Evolutionary conservation across 352 stramenopile genomes (phyloP).

Genomic region (Pythium rishiriense): DNA sequence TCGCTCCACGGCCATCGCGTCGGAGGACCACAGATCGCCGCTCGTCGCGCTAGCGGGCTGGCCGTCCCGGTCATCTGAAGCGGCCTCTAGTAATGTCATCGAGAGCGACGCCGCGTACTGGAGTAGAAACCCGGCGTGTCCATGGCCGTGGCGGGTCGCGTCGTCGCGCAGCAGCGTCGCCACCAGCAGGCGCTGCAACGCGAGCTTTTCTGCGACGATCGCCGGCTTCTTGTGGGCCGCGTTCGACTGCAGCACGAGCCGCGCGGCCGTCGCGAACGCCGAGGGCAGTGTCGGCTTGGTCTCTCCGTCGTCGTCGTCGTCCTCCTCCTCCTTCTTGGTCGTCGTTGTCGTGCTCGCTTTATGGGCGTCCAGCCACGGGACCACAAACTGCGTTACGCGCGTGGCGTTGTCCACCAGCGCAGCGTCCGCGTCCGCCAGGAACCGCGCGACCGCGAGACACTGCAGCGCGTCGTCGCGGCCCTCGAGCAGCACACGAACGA

Average conservation of each 20-base stretch:
- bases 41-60: no score
- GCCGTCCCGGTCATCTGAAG: neutral
- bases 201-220: constrained; percentile 29
- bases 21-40: neutral
- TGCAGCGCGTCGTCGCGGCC: constrained; percentile 7
- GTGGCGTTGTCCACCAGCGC: constrained; percentile 32
- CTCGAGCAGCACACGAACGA: constrained; percentile 29
- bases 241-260: constrained; percentile 43
- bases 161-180: constrained; percentile 17
- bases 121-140: constrained; percentile 45
- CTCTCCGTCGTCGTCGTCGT: constrained; percentile 2
- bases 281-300: constrained; percentile 6
- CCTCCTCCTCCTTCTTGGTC: neutral
- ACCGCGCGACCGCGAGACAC: constrained; percentile 47
- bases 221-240: constrained; percentile 16
- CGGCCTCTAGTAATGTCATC: constrained; percentile 1
- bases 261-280: constrained; percentile 31
- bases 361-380: constrained; percentile 50
- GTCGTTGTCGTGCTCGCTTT: neutral
- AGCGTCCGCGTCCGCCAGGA: constrained; percentile 52
- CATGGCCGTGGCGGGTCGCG: constrained; percentile 31
- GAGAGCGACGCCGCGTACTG: constrained; percentile 24
- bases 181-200: constrained; percentile 52
- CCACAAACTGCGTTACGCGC: constrained; percentile 50
- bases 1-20: constrained; percentile 24